Base-by-base conservation (phyloP, 768 basidiomycete species). In the Tricholoma saponaceum region DNA sequence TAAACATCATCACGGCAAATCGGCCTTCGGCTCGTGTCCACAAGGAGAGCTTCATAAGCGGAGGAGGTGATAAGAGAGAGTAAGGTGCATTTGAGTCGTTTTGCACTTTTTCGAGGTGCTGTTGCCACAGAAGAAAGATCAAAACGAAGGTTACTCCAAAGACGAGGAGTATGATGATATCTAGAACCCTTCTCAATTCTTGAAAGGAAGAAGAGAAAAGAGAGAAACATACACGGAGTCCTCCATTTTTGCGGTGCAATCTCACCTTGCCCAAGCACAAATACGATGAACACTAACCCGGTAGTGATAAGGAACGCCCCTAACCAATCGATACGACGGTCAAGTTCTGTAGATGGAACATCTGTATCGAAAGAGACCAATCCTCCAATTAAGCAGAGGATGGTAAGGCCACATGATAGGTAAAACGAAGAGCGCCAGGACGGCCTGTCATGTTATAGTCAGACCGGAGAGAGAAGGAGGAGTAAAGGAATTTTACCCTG, bases 361-460 rank as follows among this genome's bases (percentile, higher is more conserved):
- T 95, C 92, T 0, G 70, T 33, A 28, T 89, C 86, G 26, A 95
- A 83, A 2, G 79, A 78, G n/a, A 86, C 53, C 2, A 82, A 65
- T 0, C 80, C 90, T 1, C 81, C 74, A 2, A 86, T 14, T 13
- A 80, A 69, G 52, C 83, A 82, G 1, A 85, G 58, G 2, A 77
- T 69, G 0, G 81, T 80, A 10, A 94, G 58, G 0, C 80, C 90
- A 0, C 83, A 74, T 22, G 83, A 71, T 28, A 91, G 67, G 70
- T 76, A 93, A 64, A 77, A 77, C 3, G 72, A 70, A 0, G 87
- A 80, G 30, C 91, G 79, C 92, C 94, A 95, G 6, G 82, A 81
- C 56, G 69, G 56, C 41, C 79, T 80, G 54, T 23, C 16, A 26
- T 14, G 8, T 49, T 30, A n/a, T 49, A 3, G 26, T 49, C 47